Percentiles rank a stretch among this genome's conserved stretches.
Conservation (phyloP, 495 filamentous ascomycete genomes). For the Lentithecium fluviatile region DNA sequence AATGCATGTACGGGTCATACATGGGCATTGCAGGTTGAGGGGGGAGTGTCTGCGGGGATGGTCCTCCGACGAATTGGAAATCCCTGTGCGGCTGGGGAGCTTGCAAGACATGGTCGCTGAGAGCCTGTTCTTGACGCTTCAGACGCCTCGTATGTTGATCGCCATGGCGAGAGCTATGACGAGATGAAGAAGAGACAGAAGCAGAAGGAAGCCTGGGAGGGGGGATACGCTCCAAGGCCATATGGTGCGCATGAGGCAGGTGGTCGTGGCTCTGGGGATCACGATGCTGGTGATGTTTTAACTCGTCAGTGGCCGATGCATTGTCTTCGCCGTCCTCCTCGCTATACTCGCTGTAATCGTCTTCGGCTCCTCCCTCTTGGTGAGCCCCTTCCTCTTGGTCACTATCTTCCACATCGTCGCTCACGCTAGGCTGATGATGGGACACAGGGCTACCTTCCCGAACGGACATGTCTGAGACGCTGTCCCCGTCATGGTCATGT, state of each 20-base stretch:
- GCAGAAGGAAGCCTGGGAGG: slow-evolving; percentile 25
- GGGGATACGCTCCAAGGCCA: slow-evolving; percentile 22
- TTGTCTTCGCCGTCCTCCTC: slow-evolving; percentile 37
- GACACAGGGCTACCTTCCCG: slow-evolving; percentile 29
- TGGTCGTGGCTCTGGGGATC: too few relatives aligned
- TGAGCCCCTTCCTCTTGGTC: slow-evolving; percentile 34
- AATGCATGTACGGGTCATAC: slow-evolving; percentile 14
- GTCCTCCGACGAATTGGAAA: slow-evolving; percentile 23
- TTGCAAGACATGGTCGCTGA: slow-evolving; percentile 35
- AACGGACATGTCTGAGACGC: slow-evolving; percentile 28
- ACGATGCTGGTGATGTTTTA: background rate
- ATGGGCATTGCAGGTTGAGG: slow-evolving; percentile 17
- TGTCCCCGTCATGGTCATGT: slow-evolving; percentile 18
- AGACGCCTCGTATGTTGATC: slow-evolving; percentile 28
- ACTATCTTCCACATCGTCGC: background rate
- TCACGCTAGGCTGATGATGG: slow-evolving; percentile 6
- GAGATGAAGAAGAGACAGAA: too few relatives aligned
- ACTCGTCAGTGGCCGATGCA: slow-evolving; percentile 38
- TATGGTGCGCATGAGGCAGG: slow-evolving; percentile 9
- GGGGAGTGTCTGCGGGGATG: slow-evolving; percentile 11
- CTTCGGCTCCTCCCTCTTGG: slow-evolving; percentile 20
- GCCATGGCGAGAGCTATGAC: slow-evolving; percentile 25
- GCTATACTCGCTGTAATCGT: slow-evolving; percentile 22
- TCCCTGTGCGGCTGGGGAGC: slow-evolving; percentile 32
- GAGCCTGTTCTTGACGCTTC: slow-evolving; percentile 29